Evolutionary conservation across 805 yeast species (phyloP).

Genomic region (Suhomyces sp.): DNA sequence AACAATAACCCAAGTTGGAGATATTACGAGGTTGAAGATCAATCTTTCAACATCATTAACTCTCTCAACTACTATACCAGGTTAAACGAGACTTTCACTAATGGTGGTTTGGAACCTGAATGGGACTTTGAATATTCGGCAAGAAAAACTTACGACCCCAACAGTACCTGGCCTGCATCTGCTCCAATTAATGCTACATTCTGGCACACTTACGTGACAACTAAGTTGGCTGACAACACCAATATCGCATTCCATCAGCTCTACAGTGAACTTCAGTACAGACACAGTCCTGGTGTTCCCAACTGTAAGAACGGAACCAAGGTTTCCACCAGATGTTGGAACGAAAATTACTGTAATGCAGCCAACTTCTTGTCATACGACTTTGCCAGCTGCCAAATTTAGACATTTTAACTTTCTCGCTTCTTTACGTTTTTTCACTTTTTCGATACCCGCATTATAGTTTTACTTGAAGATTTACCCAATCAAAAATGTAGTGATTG

Average conservation of each 20-base stretch:
- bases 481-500: neutral
- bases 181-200: constrained; percentile 66
- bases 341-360: constrained; percentile 39
- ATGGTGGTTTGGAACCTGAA: constrained; percentile 53
- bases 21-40: constrained; percentile 62
- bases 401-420: neutral
- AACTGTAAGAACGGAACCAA: constrained; percentile 35
- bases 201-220: constrained; percentile 57
- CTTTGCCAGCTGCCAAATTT: neutral
- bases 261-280: constrained; percentile 48
- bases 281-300: constrained; percentile 56
- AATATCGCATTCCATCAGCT: constrained; percentile 46
- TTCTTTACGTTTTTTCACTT: neutral
- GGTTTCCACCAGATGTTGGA: constrained; percentile 12
- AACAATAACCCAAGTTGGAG: constrained; percentile 70
- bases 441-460: neutral
- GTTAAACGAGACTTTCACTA: constrained; percentile 54
- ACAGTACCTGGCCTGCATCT: constrained; percentile 52
- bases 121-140: constrained; percentile 68
- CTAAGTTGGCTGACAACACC: constrained; percentile 34
- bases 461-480: neutral
- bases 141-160: constrained; percentile 52
- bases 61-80: constrained; percentile 57
- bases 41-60: constrained; percentile 59
- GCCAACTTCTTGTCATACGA: constrained; percentile 35